phyloP scores from a whole-genome alignment of 208 protist species.

The Acanthamoeba royreba region DNA sequence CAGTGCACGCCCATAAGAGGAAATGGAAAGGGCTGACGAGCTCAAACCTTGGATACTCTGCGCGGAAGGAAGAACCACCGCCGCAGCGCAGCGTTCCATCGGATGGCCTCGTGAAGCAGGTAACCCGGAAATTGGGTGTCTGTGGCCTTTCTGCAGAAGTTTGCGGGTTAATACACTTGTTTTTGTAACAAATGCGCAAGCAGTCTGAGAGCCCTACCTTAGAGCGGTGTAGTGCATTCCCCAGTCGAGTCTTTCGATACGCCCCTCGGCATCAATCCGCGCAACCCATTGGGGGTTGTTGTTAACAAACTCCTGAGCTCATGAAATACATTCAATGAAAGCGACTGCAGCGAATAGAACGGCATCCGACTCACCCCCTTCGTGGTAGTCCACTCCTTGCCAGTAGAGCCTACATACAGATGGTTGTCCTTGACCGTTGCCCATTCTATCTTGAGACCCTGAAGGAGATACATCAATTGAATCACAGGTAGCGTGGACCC shows the following conservation, averaged over 20 bases:
- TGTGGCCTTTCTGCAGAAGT: not conserved
- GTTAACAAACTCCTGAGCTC: conserved; percentile 46
- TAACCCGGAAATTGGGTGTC: conserved; percentile 57
- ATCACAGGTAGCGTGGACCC: not conserved
- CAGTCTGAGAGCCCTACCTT: not conserved
- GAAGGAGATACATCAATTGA: not conserved
- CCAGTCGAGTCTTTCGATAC: conserved; percentile 56
- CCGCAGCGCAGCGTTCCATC: conserved; percentile 29
- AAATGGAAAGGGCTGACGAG: not conserved
- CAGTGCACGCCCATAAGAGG: not conserved
- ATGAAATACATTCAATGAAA: not conserved
- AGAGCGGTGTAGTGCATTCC: conserved; percentile 36
- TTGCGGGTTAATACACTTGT: not conserved
- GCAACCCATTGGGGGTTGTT: conserved; percentile 65
- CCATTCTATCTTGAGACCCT: conserved; percentile 76
- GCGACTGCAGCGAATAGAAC: not conserved
- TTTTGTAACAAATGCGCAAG: not conserved
- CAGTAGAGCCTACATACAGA: conserved; percentile 68
- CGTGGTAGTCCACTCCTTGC: conserved; percentile 70
- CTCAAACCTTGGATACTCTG: conserved; percentile 47
- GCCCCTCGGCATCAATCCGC: conserved; percentile 44
- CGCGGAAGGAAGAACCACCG: conserved; percentile 73
- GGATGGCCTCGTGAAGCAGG: conserved; percentile 64
- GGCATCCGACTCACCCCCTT: conserved; percentile 28
- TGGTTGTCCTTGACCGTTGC: conserved; percentile 66